Evolutionary conservation across 2,329 filamentous ascomycete species (phyloP).

Genomic region (Aspergillus terreus): DNA sequence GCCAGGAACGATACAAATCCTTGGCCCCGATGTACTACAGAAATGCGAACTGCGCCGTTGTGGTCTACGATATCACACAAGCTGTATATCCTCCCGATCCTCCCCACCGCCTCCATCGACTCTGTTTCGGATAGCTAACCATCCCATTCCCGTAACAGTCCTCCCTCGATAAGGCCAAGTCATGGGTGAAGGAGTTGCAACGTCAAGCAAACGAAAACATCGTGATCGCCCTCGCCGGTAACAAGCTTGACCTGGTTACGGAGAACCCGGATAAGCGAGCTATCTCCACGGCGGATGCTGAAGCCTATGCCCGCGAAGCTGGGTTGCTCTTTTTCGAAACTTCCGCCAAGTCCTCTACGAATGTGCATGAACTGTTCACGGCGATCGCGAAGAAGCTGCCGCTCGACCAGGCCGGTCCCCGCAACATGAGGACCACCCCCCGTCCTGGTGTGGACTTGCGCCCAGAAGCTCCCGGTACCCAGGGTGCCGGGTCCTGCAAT

Average conservation of each 20-base stretch:
- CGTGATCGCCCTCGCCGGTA: conserved; percentile 94
- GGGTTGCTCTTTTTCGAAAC: conserved; percentile 98
- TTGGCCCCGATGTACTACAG: conserved; percentile 99
- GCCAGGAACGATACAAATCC: conserved; percentile 98
- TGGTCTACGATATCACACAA: conserved; percentile 99
- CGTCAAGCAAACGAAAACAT: conserved; percentile 99
- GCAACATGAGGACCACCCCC: conserved; percentile 68
- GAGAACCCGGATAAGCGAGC: conserved; percentile 95
- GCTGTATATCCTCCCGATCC: conserved; percentile 61
- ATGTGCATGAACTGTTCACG: conserved; percentile 92
- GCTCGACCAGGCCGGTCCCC: conserved; percentile 89
- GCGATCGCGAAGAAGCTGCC: conserved; percentile 97
- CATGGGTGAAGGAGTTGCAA: conserved; percentile 98
- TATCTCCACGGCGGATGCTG: conserved; percentile 81
- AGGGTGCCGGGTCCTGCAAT: conserved; percentile 59
- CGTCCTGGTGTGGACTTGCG: conserved; percentile 65
- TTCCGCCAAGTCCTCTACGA: conserved; percentile 94
- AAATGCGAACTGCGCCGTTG: conserved; percentile 98
- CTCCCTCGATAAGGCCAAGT: conserved; percentile 97
- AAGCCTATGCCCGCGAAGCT: conserved; percentile 91
- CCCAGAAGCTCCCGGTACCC: conserved; percentile 58
- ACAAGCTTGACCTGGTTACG: conserved; percentile 94
- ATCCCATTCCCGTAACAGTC: conserved; percentile 53
- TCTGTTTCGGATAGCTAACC: conserved; percentile 10
- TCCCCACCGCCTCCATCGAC: background rate